Base-by-base conservation (phyloP, 2,329 filamentous ascomycete species). In the Periconia macrospinosa region DNA sequence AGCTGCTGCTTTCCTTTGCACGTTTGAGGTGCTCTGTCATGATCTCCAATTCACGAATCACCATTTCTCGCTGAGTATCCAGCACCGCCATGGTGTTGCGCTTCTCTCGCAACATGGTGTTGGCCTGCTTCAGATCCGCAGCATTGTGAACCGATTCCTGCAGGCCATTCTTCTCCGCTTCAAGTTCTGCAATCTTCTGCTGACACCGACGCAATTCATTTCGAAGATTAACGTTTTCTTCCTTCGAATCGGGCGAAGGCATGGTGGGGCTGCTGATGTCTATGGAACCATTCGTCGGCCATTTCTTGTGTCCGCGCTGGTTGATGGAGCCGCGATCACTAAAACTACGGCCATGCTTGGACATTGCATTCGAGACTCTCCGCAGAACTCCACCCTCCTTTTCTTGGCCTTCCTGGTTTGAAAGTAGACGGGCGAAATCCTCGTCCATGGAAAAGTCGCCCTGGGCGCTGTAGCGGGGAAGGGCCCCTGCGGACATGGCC, bases 371-470 rank as follows among this genome's bases (percentile, higher is more conserved):
- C 8, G 94, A 97, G 41, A 97, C 90, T 49, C 91, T 86, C 53
- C 91, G 89, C 57, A 97, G 79, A 56, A 97, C 89, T 47, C 61
- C 71, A 50, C 55, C 54, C 15, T 71, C 69, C 56, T 65, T 74
- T 15, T 75, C 71, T 5, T 83, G 68, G 81, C 63, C 74, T 59
- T 92, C 90, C 20, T 87, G 87, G 18, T 85, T 87, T 41, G 86
- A 89, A 55, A 96, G 80, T 53, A 97, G 93, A 53, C 92, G 88
- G 50, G 90, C 89, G 85, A 97, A 91, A 69, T 97, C 94, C 73
- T 97, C 92, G 60, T 97, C 93, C 87, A 96, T 86, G 55, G 89
- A 94, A 68, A 97, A 94, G 60, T 96, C 92, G 50, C 87, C 91
- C 49, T 90, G 91, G 42, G 84, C 83, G 73, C 89, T 96, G 56